Conservation (phyloP, 2,329 filamentous ascomycete genomes). For the Nigrospora osmanthi region DNA sequence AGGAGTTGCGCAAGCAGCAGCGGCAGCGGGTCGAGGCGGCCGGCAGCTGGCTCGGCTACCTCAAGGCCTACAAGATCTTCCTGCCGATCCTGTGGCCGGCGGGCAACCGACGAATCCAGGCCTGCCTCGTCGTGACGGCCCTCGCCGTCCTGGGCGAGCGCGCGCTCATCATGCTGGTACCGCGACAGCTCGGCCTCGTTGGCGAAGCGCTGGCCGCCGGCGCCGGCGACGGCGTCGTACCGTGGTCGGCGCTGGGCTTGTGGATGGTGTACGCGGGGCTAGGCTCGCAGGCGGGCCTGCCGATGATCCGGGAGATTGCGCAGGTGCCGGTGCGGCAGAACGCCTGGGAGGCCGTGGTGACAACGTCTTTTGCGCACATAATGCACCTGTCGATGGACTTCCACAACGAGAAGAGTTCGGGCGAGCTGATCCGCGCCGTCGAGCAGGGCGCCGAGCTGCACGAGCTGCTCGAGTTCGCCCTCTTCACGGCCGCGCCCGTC, state of each 20-base stretch:
- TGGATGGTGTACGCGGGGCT: conserved; percentile 2
- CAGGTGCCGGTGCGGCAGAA: conserved; percentile 45
- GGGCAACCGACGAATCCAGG: conserved; percentile 21
- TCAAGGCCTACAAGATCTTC: conserved; percentile 6
- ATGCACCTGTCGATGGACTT: conserved; percentile 66
- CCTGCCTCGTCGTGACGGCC: conserved; percentile 15
- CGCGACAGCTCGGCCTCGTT: conserved; percentile 21
- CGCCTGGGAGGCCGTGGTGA: conserved; percentile 48
- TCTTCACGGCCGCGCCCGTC: conserved; percentile 55
- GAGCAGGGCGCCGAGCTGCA: conserved; percentile 54
- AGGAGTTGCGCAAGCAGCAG: not conserved
- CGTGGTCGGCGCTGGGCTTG: conserved; percentile 1
- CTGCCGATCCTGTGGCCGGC: conserved; percentile 21
- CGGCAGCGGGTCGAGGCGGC: conserved; percentile 15
- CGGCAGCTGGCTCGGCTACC: conserved; percentile 10
- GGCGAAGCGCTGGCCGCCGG: conserved; percentile 16
- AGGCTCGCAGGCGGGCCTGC: not conserved
- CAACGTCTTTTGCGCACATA: conserved; percentile 57
- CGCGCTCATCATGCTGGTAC: conserved; percentile 21
- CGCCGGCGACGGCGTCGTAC: conserved; percentile 8
- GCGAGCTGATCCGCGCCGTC: conserved; percentile 57
- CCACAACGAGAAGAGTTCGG: conserved; percentile 57
- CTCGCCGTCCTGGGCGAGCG: conserved; percentile 14
- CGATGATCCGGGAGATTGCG: not conserved
- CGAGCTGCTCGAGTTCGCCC: conserved; percentile 48